Evolutionary conservation across 2,329 filamentous ascomycete species (phyloP), one percentile per base, ranked within the genome.

Genomic region (Karstenula rhodostoma): DNA sequence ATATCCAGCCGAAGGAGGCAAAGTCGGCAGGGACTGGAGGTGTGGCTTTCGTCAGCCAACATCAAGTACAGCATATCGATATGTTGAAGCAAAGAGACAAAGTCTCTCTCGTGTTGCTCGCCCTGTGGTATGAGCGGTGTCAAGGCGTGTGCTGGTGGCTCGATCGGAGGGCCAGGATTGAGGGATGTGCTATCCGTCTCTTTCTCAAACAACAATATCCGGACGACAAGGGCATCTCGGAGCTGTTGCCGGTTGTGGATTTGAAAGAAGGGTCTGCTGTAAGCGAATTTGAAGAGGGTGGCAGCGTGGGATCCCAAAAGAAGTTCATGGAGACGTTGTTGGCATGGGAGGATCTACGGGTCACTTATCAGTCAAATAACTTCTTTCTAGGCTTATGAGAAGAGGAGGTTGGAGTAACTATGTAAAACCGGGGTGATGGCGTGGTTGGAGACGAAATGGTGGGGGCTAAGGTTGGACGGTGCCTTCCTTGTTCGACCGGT

Each of bases 61-160:
- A 29, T 3, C 27, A 35, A 22, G 29, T 32, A 5, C 29, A 32
- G 6, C 19, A 80, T 65, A 77, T 77, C 25, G 47, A 51, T 0
- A 62, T 86, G 17, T 64, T 87, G 3, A 65, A 77, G 46, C 35
- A 63, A 0, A 86, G 83, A 59, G 85, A 87, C 51, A 73, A 81
- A 1, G 75, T 78, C 22, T 85, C 85, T 1, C 66, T 88, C 62
- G 65, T 87, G 13, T 64, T 88, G 44, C 70, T 87, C 22, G 77
- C 80, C 1, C 83, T 82, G 67, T 88, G 84, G 84, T 84, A 83
- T 70, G 80, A 82, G 15, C 81, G 82, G 15, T 25, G 22, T 9
- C 23, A 46, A n/a, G 27, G 32, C 9, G 42, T 27, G 5, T 40
- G 54, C 17, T 58, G 56, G 56, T 58, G 56, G 56, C 19, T 58